Evolutionary conservation across 352 stramenopile genomes (phyloP), one percentile per base, ranked within the genome.

Genomic region (Stramenopiles sp.): DNA sequence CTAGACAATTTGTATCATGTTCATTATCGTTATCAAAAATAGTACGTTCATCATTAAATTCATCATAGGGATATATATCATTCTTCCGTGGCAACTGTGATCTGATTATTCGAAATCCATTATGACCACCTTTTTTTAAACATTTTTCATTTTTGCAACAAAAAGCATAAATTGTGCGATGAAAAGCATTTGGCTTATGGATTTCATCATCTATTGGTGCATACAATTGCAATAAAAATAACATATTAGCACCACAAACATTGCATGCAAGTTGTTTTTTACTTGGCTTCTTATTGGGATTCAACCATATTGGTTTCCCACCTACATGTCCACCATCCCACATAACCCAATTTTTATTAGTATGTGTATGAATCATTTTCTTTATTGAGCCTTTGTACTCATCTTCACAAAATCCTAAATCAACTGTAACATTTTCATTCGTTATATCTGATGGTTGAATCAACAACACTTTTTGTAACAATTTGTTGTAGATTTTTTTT

Each of bases 321-420:
- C 92, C 93, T 23, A 96, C 87, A 80, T 94, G 91, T 78, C 93
- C 92, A 78, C 93, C 91, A 83, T 97, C 93, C 93, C 93, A 97
- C 74, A 91, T 82, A 79, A 84, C 86, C 91, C 91, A 96, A 80
- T 91, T 83, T 30, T 83, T 80, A 73, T 83, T 83, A 23, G 27
- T 23, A 69, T 69, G 53, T 69, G 53, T 23, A 23, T 20, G 20
- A 20, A 23, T 27, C 20, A 69, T 20, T 27, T 23, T 23, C 20
- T 23, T 23, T 27, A 27, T 27, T 69, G 53, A 20, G 27, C 27
- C 53, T 23, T 27, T 27, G 53, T 27, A 20, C 20, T 27, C 53
- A 23, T 69, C 53, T 27, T 23, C 53, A 23, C 20, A 27, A 20
- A 23, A 20, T 27, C 20, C 53, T 23, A 69, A 69, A 69, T 27